Percentiles rank a stretch among this genome's conserved stretches.
Evolutionary conservation across 129 eudicot species (phyloP).

Genomic region (Silybum marianum): DNA sequence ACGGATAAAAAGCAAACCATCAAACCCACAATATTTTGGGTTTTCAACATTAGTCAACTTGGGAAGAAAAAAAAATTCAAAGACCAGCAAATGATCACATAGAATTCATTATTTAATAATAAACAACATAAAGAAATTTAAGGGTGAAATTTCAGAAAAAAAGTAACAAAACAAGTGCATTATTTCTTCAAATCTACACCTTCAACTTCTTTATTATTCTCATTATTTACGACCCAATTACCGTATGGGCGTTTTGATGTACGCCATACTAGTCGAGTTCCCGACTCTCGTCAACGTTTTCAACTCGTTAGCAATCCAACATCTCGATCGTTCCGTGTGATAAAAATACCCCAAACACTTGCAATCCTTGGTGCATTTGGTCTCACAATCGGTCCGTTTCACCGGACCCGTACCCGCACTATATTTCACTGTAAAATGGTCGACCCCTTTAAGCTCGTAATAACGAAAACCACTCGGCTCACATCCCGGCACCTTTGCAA

Average conservation of each 20-base stretch:
- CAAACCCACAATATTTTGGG: no score
- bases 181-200: no score
- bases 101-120: no score
- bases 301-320: constrained; percentile 59
- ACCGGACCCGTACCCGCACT: constrained; percentile 32
- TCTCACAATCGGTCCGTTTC: constrained; percentile 31
- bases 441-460: constrained; percentile 38
- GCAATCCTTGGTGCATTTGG: constrained; percentile 47
- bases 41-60: no score
- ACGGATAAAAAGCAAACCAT: no score
- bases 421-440: constrained; percentile 42
- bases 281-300: constrained; percentile 37
- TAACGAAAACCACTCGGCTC: constrained; percentile 15
- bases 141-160: no score
- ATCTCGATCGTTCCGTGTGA: constrained; percentile 40
- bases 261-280: constrained; percentile 38
- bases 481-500: constrained; percentile 14
- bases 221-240: background rate
- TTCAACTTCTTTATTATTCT: background rate
- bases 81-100: no score
- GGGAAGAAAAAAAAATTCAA: no score
- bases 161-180: no score
- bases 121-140: background rate
- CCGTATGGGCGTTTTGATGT: constrained; percentile 31
- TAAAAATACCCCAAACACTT: constrained; percentile 57